Evolutionary conservation across 192 early-diverging fungal species (phyloP).

Genomic region (Phycomyces nitens): DNA sequence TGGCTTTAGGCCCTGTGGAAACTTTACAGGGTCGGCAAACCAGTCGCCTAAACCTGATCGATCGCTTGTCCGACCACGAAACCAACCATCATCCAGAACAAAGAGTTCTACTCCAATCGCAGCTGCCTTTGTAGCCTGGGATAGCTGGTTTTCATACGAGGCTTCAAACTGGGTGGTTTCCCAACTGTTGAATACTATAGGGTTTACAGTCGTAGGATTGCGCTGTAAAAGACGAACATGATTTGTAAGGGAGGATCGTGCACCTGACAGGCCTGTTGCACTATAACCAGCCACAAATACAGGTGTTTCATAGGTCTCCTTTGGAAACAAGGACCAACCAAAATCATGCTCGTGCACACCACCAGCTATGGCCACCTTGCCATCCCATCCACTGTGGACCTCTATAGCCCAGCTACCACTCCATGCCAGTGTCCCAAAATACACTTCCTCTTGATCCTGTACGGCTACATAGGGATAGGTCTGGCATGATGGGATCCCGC

Average conservation of each 20-base stretch:
- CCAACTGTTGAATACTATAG: slow-evolving; percentile 27
- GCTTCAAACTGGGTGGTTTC: slow-evolving; percentile 14
- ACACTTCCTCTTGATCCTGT: slow-evolving; percentile 1
- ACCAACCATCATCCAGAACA: slow-evolving; percentile 31
- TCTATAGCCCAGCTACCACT: slow-evolving; percentile 20
- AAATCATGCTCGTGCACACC: slow-evolving; percentile 20
- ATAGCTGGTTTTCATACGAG: slow-evolving; percentile 3
- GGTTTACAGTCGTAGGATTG: neutral
- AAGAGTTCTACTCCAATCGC: slow-evolving; percentile 18
- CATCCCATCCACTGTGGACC: slow-evolving; percentile 1
- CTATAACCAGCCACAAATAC: slow-evolving; percentile 15
- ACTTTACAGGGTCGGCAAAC: slow-evolving; percentile 19
- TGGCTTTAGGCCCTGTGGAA: slow-evolving; percentile 19
- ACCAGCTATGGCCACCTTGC: slow-evolving; percentile 2
- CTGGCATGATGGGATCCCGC: slow-evolving; percentile 23
- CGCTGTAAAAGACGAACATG: neutral
- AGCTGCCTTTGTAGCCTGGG: slow-evolving; percentile 7
- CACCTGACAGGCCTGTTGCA: slow-evolving; percentile 4
- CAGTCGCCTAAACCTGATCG: slow-evolving; percentile 24
- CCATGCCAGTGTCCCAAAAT: slow-evolving; percentile 30
- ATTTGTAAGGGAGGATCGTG: slow-evolving; percentile 6
- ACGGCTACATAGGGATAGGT: slow-evolving; percentile 29
- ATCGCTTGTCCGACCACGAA: slow-evolving; percentile 11
- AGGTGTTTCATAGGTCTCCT: slow-evolving; percentile 6
- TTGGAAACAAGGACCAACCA: neutral